Evolutionary conservation across 169 alveolate genomes (phyloP), one percentile per base, ranked within the genome.

Genomic region (Plasmodium reichenowi): DNA sequence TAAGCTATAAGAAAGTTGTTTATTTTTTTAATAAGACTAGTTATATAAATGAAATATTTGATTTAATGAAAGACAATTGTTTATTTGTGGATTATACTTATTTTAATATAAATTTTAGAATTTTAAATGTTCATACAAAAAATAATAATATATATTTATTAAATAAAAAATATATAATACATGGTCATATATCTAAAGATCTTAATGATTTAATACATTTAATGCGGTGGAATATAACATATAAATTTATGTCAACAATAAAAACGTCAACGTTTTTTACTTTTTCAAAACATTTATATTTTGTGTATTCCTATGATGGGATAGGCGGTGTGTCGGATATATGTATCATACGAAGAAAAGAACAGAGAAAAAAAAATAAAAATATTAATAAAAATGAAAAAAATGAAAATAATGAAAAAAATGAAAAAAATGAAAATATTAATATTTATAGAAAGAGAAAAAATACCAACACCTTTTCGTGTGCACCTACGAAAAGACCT

Each of bases 251-350:
- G 9, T 66, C 43, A 7, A 58, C 17, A 3, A 26, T 78, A 43
- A 43, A 48, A 13, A 64, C 24, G 10, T 15, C 67, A 8, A 17
- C 78, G 1, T 15, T 66, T 24, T 78, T 26, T 15, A 24, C 24
- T 13, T 24, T 66, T 5, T 3, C 45, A 15, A 17, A 58, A 9
- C 3, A 70, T 8, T 4, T 78, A 0, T 38, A 78, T 58, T 78
- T 78, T 48, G 9, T 78, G 2, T 78, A 76, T 58, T 78, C 78
- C 9, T 78, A 64, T 58, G 45, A 64, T 48, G 89, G 89, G n/a
- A 1, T 78, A 13, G 17, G 45, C 12, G 89, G 89, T 4, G n/a
- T 24, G 26, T 32, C 89, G 0, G 66, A 78, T 15, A 70, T 78
- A 5, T 38, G 47, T 38, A 5, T 29, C 50, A 63, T 17, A 12